Conservation (phyloP, 1,139 yeast species). For the Candida albicans region DNA sequence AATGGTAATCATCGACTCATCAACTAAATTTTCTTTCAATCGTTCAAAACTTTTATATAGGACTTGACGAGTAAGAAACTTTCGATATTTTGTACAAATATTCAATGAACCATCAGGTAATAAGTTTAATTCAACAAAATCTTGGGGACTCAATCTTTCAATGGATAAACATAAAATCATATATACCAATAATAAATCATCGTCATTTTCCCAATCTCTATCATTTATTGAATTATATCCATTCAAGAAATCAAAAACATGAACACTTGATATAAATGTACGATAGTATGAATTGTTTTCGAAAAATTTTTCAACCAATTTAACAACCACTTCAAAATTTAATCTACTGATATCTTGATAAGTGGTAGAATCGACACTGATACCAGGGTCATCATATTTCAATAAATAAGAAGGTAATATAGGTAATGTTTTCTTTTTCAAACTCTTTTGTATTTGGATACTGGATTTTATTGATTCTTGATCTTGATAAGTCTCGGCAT, state of each 20-base stretch:
- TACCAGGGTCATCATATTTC: slow-evolving; percentile 24
- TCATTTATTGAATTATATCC: slow-evolving; percentile 30
- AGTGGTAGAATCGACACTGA: slow-evolving; percentile 23
- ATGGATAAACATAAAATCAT: slow-evolving; percentile 45
- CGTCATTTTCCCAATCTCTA: slow-evolving; percentile 50
- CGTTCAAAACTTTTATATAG: slow-evolving; percentile 39
- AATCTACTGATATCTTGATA: slow-evolving; percentile 19
- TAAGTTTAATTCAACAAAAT: slow-evolving; percentile 28
- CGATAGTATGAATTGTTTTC: slow-evolving; percentile 29
- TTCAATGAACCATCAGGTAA: slow-evolving; percentile 17
- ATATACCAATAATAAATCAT: slow-evolving; percentile 46
- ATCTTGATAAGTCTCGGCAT: slow-evolving; percentile 8
- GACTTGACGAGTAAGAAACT: slow-evolving; percentile 30
- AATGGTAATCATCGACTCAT: slow-evolving; percentile 48
- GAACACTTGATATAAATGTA: slow-evolving; percentile 30
- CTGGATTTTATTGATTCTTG: slow-evolving; percentile 11
- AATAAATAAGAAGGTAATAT: slow-evolving; percentile 19
- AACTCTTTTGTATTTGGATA: slow-evolving; percentile 22
- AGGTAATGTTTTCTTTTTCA: slow-evolving; percentile 32
- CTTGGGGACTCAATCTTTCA: slow-evolving; percentile 39
- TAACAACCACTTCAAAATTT: slow-evolving; percentile 26
- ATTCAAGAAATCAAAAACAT: slow-evolving; percentile 30
- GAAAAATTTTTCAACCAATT: slow-evolving; percentile 36
- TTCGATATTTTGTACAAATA: slow-evolving; percentile 28
- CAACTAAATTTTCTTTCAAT: slow-evolving; percentile 46